Evolutionary conservation across 1,284 basidiomycete genomes (phyloP).

Genomic region (Ustilago esculenta): DNA sequence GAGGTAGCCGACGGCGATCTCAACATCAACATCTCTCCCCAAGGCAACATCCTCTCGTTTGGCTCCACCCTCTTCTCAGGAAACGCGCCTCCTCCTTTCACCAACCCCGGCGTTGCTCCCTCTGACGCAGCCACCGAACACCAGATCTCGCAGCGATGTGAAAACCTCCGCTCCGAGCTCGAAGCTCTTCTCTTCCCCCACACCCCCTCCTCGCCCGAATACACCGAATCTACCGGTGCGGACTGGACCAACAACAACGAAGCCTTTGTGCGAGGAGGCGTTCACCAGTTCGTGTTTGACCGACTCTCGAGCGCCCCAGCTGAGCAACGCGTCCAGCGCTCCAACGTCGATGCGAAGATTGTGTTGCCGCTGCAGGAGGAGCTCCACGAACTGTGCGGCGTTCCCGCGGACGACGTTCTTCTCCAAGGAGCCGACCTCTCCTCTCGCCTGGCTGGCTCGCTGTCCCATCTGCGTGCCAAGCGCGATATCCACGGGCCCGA

Average conservation of each 20-base stretch:
- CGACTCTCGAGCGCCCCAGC: constrained; percentile 10
- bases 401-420: constrained; percentile 50
- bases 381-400: constrained; percentile 50
- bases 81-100: constrained; percentile 42
- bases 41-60: constrained; percentile 55
- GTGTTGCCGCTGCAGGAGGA: constrained; percentile 49
- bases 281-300: constrained; percentile 51
- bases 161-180: constrained; percentile 32
- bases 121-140: constrained; percentile 18
- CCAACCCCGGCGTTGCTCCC: constrained; percentile 35
- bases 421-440: constrained; percentile 50
- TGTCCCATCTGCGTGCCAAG: constrained; percentile 32
- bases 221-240: constrained; percentile 17
- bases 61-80: constrained; percentile 54
- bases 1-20: constrained; percentile 55
- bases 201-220: constrained; percentile 14
- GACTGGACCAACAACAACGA: constrained; percentile 29
- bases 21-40: constrained; percentile 48
- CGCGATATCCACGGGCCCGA: constrained; percentile 31
- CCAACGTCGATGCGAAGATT: constrained; percentile 21
- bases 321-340: constrained; percentile 16
- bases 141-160: constrained; percentile 34
- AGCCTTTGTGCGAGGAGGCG: constrained; percentile 34
- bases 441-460: constrained; percentile 39
- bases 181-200: constrained; percentile 32